A percentile compares a stretch with the other conserved stretches of the same genome.
Evolutionary conservation across 1,139 yeast species (phyloP).

Genomic region (Debaryomyces psychrophilus): DNA sequence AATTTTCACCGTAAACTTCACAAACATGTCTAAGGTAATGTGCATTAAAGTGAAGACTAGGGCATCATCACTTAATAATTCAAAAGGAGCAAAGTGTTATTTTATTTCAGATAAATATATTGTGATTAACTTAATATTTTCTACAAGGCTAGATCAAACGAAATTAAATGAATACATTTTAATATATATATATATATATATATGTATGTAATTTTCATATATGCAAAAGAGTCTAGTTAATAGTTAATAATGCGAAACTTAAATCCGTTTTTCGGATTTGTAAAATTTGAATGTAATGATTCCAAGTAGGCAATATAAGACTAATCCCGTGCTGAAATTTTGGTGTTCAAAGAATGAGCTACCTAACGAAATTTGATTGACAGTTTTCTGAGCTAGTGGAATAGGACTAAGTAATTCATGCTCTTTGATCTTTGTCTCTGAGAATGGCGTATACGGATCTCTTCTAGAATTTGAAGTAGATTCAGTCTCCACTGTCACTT

Average conservation of each 20-base stretch:
- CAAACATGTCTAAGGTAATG: too few relatives aligned
- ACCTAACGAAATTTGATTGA: slow-evolving; percentile 6
- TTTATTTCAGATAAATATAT: too few relatives aligned
- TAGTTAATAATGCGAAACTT: not conserved
- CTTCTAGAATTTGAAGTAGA: slow-evolving; percentile 4
- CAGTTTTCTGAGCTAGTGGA: not conserved
- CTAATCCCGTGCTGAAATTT: slow-evolving; percentile 18
- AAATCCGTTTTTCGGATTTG: slow-evolving; percentile 16
- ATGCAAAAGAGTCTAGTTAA: not conserved
- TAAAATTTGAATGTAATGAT: slow-evolving; percentile 20
- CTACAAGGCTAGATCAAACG: too few relatives aligned
- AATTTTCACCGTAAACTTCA: too few relatives aligned
- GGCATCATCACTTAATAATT: too few relatives aligned
- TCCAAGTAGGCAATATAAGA: slow-evolving; percentile 21
- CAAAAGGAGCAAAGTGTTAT: too few relatives aligned
- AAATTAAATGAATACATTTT: too few relatives aligned
- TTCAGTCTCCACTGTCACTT: slow-evolving; percentile 35
- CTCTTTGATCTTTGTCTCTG: not conserved
- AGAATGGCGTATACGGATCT: not conserved
- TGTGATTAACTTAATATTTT: too few relatives aligned
- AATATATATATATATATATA: too few relatives aligned
- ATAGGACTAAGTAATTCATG: not conserved
- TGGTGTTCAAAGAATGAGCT: slow-evolving; percentile 13
- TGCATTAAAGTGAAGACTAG: too few relatives aligned
- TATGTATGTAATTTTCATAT: not conserved